A percentile compares a stretch with the other conserved stretches of the same genome.
phyloP scores from a whole-genome alignment of 163 green algal genomes.

The Scenedesmus sp. region DNA sequence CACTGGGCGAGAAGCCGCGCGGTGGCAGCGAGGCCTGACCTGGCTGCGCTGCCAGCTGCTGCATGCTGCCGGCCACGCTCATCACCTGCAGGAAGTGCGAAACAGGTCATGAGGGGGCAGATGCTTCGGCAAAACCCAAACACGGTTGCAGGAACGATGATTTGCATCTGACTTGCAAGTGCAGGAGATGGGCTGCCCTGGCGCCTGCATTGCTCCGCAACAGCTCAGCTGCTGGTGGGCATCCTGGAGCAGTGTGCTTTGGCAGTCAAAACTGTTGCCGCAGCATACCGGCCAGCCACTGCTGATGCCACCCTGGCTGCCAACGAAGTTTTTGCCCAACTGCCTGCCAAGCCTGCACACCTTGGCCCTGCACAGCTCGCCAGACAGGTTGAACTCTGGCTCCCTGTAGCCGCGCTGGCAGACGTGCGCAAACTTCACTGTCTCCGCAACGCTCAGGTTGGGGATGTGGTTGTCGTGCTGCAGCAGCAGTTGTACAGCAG shows the following conservation, averaged over 20 bases:
- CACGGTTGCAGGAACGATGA: too few species aligned
- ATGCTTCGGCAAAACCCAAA: background rate
- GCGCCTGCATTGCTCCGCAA: background rate
- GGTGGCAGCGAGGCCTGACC: background rate
- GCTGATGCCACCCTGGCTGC: background rate
- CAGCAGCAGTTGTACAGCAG: background rate
- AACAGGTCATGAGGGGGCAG: background rate
- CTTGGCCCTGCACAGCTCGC: slow-evolving; percentile 49
- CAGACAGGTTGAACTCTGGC: slow-evolving; percentile 49
- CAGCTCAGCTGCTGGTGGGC: background rate
- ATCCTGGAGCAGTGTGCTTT: background rate
- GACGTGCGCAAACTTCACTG: slow-evolving; percentile 76
- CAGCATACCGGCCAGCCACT: background rate
- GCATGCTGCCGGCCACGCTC: background rate
- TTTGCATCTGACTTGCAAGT: too few species aligned
- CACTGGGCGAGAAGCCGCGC: background rate
- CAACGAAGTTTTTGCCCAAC: background rate
- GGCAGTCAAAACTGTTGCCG: background rate
- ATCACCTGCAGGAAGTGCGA: background rate
- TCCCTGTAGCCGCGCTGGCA: slow-evolving; percentile 64
- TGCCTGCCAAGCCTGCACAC: background rate
- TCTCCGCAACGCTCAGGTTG: slow-evolving; percentile 80
- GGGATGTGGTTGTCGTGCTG: slow-evolving; percentile 76
- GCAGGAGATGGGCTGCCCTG: background rate
- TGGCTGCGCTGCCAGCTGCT: slow-evolving; percentile 19